Conservation (phyloP, 2,329 filamentous ascomycete genomes). For the Thermoascus crustaceus region DNA sequence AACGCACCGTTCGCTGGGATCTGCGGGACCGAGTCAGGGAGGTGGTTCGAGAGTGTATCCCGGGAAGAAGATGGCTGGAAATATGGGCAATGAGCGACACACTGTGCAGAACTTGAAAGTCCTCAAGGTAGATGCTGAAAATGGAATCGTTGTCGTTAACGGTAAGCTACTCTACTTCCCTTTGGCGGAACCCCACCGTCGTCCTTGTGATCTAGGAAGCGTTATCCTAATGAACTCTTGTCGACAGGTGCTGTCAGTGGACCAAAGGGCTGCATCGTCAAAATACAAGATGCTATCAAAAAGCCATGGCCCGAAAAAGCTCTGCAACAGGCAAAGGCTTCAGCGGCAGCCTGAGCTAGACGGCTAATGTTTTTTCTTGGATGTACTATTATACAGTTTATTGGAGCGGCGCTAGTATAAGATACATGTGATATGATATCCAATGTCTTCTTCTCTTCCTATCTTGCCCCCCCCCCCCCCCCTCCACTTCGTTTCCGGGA, state of each 20-base stretch:
- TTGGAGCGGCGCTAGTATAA: conserved; percentile 32
- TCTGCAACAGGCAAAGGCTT: conserved; percentile 2
- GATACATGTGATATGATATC: conserved; percentile 36
- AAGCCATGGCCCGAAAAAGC: conserved; percentile 60
- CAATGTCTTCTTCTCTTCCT: conserved; percentile 15
- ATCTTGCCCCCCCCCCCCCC: not conserved
- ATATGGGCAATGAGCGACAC: conserved; percentile 83
- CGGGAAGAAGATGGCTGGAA: conserved; percentile 95
- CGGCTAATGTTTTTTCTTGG: conserved; percentile 10
- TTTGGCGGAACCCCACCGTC: not conserved
- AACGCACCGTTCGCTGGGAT: conserved; percentile 88
- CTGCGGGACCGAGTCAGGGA: conserved; percentile 80
- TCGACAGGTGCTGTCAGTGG: conserved; percentile 68
- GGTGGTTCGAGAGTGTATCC: conserved; percentile 86
- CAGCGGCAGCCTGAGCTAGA: too few relatives aligned
- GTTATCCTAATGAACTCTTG: too few relatives aligned
- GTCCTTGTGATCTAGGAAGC: not conserved
- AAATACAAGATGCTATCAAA: conserved; percentile 84
- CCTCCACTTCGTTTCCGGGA: too few relatives aligned
- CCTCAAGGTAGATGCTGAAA: conserved; percentile 75
- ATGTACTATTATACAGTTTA: conserved; percentile 34
- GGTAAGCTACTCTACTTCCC: conserved; percentile 42
- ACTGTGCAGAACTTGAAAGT: conserved; percentile 90
- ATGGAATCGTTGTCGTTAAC: conserved; percentile 81
- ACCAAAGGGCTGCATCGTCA: conserved; percentile 76